A percentile compares a stretch with the other conserved stretches of the same genome.
phyloP scores from a whole-genome alignment of 75 land plant genomes.

The Cryptomeria japonica region DNA sequence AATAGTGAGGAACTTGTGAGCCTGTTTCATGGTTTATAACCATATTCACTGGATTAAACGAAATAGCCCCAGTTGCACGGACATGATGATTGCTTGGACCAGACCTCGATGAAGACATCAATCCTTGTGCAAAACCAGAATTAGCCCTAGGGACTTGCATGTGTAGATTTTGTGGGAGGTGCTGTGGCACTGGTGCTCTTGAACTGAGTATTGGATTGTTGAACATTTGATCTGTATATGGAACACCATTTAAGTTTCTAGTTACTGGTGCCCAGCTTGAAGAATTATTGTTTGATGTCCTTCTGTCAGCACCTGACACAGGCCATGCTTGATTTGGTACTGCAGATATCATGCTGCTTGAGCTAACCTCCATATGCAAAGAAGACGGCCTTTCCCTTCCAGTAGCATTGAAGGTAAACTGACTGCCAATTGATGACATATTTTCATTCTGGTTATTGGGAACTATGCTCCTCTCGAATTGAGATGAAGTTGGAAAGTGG shows the following conservation, averaged over 20 bases:
- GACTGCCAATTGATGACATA: background rate
- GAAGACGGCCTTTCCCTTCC: background rate
- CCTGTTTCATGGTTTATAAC: background rate
- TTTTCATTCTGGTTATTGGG: background rate
- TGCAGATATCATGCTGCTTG: background rate
- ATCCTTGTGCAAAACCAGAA: background rate
- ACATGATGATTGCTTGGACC: background rate
- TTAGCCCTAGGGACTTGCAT: background rate
- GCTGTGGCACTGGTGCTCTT: background rate
- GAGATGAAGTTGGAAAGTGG: slow-evolving; percentile 3
- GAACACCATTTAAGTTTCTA: background rate
- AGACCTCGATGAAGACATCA: background rate
- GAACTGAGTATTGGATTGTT: background rate
- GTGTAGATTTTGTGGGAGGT: slow-evolving; percentile 4
- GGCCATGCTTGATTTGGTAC: background rate
- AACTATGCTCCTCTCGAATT: background rate
- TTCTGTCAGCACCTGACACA: background rate
- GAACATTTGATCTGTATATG: background rate
- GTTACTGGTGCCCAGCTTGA: background rate
- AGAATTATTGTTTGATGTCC: background rate
- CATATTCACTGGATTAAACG: background rate
- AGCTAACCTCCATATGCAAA: background rate
- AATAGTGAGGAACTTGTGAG: slow-evolving; percentile 5
- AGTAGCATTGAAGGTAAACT: background rate
- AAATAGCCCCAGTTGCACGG: background rate